Base-by-base conservation (phyloP, 2,329 filamentous ascomycete genomes). In the Ascochyta clinopodiicola region DNA sequence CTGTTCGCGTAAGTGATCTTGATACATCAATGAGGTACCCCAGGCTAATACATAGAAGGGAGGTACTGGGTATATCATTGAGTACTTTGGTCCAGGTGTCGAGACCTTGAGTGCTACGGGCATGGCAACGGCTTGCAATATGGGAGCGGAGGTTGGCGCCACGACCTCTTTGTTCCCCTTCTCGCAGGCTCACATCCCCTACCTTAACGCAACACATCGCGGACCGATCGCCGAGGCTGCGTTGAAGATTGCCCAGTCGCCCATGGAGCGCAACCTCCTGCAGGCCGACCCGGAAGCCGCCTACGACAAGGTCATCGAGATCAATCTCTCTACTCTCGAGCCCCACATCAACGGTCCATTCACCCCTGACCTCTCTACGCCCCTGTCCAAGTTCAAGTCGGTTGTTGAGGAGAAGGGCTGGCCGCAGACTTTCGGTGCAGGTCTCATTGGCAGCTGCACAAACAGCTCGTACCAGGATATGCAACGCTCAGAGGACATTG, bases 401-500 rank as follows among this genome's bases (percentile, higher is more conserved):
- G 88, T 89, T 2, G 91, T 97, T 21, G 84, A 89, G 77, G 84
- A 89, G 67, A 92, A 97, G 76, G 81, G 89, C 45, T 99, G 95
- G 95, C 95, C 95, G 2, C 86, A 91, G 72, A 92, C 88, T 60
- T 89, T 99, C 59, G 95, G 92, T 12, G 94, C 95, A 24, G 93
- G 93, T 46, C 84, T 99, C 50, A 99, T 99, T 72, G 95, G 95
- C 57, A 96, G 92, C 80, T 99, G 95, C 82, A 99, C 95, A 45
- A 99, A 99, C 84, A 96, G 91, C 76, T 98, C 95, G 2, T 99
- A 98, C 76, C 90, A 97, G 78, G 95, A 99, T 75, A 99, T 99
- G 95, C 96, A 93, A 32, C 89, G 94, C 59, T 91, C 93, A 13
- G 94, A 97, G 78, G 87, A 92, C 71, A 86, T 99, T 52, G 91